Percentiles rank a stretch among this genome's conserved stretches.
Evolutionary conservation across 768 basidiomycete genomes (phyloP).

Genomic region (Tubosaeta sp.): DNA sequence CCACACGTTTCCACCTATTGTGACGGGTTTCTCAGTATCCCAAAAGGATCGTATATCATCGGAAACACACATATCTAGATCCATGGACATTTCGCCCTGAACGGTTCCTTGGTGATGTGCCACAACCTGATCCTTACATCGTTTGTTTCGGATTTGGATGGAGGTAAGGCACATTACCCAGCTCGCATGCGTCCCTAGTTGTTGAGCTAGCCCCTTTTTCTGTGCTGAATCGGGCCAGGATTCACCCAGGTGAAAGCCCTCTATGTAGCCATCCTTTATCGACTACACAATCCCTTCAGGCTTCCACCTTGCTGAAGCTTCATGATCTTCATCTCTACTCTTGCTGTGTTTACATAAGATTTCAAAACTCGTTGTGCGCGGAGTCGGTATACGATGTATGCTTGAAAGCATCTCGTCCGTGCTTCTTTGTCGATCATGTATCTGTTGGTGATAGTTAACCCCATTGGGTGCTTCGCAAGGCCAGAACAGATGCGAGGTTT

Average conservation of each 20-base stretch:
- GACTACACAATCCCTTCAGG: constrained; percentile 12
- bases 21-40: constrained; percentile 15
- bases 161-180: constrained; percentile 11
- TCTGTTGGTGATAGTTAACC: not conserved
- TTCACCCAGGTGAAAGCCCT: constrained; percentile 15
- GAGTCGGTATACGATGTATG: constrained; percentile 40
- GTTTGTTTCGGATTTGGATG: constrained; percentile 28
- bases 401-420: constrained; percentile 44
- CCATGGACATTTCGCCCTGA: constrained; percentile 33
- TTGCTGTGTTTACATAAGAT: constrained; percentile 48
- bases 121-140: constrained; percentile 17
- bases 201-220: not conserved
- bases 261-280: not conserved
- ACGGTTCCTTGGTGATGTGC: constrained; percentile 25
- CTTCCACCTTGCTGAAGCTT: constrained; percentile 24
- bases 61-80: constrained; percentile 29
- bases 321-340: constrained; percentile 30
- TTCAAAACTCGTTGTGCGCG: constrained; percentile 38
- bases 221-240: not conserved
- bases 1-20: constrained; percentile 11
- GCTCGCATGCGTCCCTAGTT: too few species aligned
- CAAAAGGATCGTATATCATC: constrained; percentile 20
- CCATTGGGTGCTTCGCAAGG: too few species aligned
- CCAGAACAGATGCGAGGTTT: too few species aligned
- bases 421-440: not conserved